Evolutionary conservation across 805 yeast species (phyloP), one percentile per base, ranked within the genome.

Genomic region (Pichia exigua): DNA sequence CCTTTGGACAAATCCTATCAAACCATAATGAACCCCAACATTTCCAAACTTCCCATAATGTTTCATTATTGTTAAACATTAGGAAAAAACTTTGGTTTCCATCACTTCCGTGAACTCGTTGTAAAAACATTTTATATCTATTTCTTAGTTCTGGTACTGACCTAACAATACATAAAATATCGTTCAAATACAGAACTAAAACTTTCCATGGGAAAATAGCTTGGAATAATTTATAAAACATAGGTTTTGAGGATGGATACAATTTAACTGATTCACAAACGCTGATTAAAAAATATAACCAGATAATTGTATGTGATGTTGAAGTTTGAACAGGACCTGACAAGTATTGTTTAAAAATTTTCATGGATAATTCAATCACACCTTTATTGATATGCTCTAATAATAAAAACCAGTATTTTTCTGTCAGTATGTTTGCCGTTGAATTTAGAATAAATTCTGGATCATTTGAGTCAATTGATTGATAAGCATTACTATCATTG

Each of bases 1-100:
- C 71, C 60, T 84, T 85, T 44, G 73, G 63, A 17, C 70, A 61
- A 41, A 86, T 70, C 26, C 70, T 69, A 65, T 86, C 91, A 66
- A 79, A 87, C 92, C 94, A 86, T 42, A 87, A 63, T 0, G 89
- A 78, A 2, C 95, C 95, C 89, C 92, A 85, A 60, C 90, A 82
- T 62, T 82, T 83, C 91, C 91, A 86, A 21, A 82, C 85, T 65
- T 87, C 95, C 43, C 86, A 81, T 47, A 86, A 68, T 44, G 72
- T 77, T 62, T 85, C 92, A 62, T 78, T 75, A 46, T 77, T 72
- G 56, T 79, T 74, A 58, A 80, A 82, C 57, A 75, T 64, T 5
- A 73, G 69, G n/a, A 84, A 56, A 43, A 74, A 65, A 47, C 73
- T 69, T 0, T 72, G 68, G n/a, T 72, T 59, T 38, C 55, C 46